Conservation (phyloP, 2,329 filamentous ascomycete species). For the Stenocarpella maydis region DNA sequence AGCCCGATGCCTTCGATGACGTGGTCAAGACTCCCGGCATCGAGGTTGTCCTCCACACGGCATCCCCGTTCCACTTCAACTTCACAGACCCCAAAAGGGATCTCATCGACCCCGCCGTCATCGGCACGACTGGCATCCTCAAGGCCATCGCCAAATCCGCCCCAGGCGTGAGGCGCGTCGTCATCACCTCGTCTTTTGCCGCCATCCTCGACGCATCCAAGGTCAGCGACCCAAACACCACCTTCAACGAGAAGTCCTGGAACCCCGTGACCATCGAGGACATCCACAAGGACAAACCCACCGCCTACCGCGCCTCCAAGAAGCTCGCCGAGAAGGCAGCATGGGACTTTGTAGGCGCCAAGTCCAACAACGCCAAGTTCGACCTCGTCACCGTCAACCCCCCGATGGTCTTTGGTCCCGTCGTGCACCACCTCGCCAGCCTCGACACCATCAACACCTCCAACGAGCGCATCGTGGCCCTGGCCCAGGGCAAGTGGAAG, state of each 20-base stretch:
- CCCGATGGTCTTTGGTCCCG: slow-evolving; percentile 63
- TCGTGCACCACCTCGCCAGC: slow-evolving; percentile 56
- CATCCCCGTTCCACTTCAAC: slow-evolving; percentile 66
- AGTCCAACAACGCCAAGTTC: slow-evolving; percentile 52
- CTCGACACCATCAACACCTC: slow-evolving; percentile 61
- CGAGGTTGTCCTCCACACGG: slow-evolving; percentile 67
- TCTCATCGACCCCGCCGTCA: slow-evolving; percentile 65
- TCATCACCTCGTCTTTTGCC: slow-evolving; percentile 66
- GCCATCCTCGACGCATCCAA: slow-evolving; percentile 54
- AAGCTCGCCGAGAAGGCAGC: slow-evolving; percentile 60
- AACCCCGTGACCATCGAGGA: slow-evolving; percentile 61
- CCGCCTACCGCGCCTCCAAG: slow-evolving; percentile 63
- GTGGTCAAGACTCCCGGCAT: slow-evolving; percentile 60
- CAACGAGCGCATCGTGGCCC: slow-evolving; percentile 58
- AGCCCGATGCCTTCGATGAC: slow-evolving; percentile 76
- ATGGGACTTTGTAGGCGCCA: slow-evolving; percentile 57
- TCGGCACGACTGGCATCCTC: slow-evolving; percentile 73
- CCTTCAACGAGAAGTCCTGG: slow-evolving; percentile 60
- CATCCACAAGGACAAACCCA: slow-evolving; percentile 48
- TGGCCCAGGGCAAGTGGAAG: slow-evolving; percentile 61
- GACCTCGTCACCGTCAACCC: slow-evolving; percentile 63
- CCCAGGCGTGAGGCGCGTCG: slow-evolving; percentile 73
- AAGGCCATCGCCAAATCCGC: slow-evolving; percentile 69
- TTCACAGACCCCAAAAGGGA: slow-evolving; percentile 60
- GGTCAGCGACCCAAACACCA: slow-evolving; percentile 48